Base-by-base conservation (phyloP, 257 asterid species). In the Solanum neorickii region DNA sequence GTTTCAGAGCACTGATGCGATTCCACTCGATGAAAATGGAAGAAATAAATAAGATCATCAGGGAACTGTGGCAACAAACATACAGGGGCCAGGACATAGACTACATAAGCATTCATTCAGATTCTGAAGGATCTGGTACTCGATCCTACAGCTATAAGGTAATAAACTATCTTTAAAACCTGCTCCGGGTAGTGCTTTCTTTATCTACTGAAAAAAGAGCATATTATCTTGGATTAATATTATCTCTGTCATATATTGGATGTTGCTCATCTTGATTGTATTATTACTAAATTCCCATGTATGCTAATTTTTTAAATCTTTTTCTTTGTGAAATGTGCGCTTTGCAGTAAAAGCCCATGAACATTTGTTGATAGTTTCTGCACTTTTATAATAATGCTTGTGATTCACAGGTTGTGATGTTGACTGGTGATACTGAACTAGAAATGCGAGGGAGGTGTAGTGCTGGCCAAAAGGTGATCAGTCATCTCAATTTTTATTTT, bases 361-460 rank as follows among this genome's bases (percentile, higher is more conserved):
- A 82, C 18, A 2, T 18, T 47, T 49, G 85, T 82, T 31, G 20
- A 49, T 74, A 21, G 33, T 29, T 46, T 31, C 18, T 49, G 39
- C 31, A 49, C 31, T 82, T 18, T 6, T 29, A 5, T 18, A 49
- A 11, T 47, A 18, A 49, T 82, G 85, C 42, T 33, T 87, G 70
- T 56, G 56, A 89, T 87, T 74, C 86, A 82, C 94, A 97, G 99
- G 98, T 97, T 47, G 18, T 97, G 89, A 97, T 97, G 99, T 99
- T 95, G 92, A 93, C 99, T 56, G 99, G 99, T 88, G 98, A 96
- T 89, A 95, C 99, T 3, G 98, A 97, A 88, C 92, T 97, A 85
- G 99, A 97, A 90, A 97, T 97, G 99, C 93, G 99, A 90, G 99
- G 99, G 92, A 93, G 99, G 89, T 97, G 99, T 87, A 96, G 99